Evolutionary conservation across 192 early-diverging fungal genomes (phyloP), one percentile per base, ranked within the genome.

Genomic region (Coemansia sp.): DNA sequence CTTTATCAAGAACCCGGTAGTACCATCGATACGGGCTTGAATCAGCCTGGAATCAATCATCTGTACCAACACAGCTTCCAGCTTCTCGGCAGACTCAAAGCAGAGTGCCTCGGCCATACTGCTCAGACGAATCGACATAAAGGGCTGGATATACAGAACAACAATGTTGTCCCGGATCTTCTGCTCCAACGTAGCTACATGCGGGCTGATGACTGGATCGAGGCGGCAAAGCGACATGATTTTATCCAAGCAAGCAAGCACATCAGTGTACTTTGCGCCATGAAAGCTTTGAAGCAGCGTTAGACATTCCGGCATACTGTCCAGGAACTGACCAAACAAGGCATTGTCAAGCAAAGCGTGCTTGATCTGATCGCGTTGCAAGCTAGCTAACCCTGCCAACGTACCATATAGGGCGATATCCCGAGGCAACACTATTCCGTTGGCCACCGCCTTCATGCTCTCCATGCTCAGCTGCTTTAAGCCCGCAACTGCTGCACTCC

Each of bases 401-500:
- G 75, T 58, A 0, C 69, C 75, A 40, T 78, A 78, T 7, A 78
- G 53, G 26, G 75, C 75, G 46, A 78, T 38, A 38, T 78, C 74
- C 30, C 48, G 53, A 2, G 63, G 38, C 4, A 64, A 40, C 5
- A 71, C 36, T 6, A 50, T 31, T 5, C 64, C 55, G 16, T 42
- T 43, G 11, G 41, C 57, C 19, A 68, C 7, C 10, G 47, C 20
- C n/a, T 16, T 30, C 10, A 53, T 3, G 0, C 16, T 23, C 46
- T 61, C 63, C 20, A 61, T 31, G 18, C 23, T 41, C 30, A 69
- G 62, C 20, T 23, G 26, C 16, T 33, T 21, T n/a, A 65, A 21
- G 6, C 15, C 46, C 6, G 12, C 45, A 13, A 57, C 63, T 2
- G 56, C 66, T 12, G 49, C 63, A 1, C 18, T 16, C 72, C 72